Evolutionary conservation across 495 filamentous ascomycete species (phyloP), one percentile per base, ranked within the genome.

Genomic region (Podospora tetraspora): DNA sequence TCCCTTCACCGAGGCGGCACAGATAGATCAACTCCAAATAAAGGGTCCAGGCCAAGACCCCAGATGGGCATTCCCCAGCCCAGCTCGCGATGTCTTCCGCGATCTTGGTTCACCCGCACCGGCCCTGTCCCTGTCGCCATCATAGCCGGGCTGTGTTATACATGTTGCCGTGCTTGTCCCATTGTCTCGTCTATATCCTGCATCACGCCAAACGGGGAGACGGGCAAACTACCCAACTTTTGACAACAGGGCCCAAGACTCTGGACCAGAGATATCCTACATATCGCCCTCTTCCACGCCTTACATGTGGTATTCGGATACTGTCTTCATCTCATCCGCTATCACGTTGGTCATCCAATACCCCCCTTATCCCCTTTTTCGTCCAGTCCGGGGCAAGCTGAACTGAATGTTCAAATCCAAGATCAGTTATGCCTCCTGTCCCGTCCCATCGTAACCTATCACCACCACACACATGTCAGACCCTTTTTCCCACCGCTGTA

Each of bases 31-130:
- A 6, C 16, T 52, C 37, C 16, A 43, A 43, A 52, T 52, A 52
- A 52, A 52, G 43, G 43, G 43, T 59, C 58, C 58, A 32, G 11
- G 24, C 25, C 57, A 59, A 13, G 30, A 13, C n/a, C 61, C 30
- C 61, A 30, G 61, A 23, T 30, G 11, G 23, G 9, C 12, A 7
- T 29, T 27, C 11, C 60, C 60, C 23, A 34, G 60, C 60, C 60
- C 23, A 34, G 60, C 19, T 30, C 16, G 23, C 60, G 29, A 62
- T 32, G 24, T 12, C 65, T 66, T 66, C 65, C 65, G 34, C 29
- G 61, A 66, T 29, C 58, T 32, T 23, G 65, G 65, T 66, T 66
- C 65, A 21, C 57, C 65, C 65, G 65, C 60, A 56, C 57, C 25
- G 65, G 43, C 65, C 65, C 58, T 66, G 58, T 19, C 57, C 27